phyloP scores from a whole-genome alignment of 768 basidiomycete genomes.

The Leucocoprinus leucothites region DNA sequence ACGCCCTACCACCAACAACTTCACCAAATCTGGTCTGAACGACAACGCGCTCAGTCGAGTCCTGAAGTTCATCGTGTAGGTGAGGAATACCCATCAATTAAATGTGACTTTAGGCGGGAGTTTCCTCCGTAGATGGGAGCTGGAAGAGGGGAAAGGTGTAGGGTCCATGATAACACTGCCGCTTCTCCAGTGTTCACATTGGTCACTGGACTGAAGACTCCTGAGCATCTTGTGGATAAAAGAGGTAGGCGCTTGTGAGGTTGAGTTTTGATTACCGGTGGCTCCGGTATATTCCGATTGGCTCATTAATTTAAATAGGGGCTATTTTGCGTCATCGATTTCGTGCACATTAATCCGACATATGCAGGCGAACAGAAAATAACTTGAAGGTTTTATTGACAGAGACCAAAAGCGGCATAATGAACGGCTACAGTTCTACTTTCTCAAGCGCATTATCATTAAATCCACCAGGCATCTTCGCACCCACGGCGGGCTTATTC shows the following conservation, averaged over 20 bases:
- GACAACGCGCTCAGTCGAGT: slow-evolving; percentile 36
- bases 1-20: slow-evolving; percentile 55
- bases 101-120: background rate
- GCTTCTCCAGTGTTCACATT: background rate
- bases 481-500: slow-evolving; percentile 43
- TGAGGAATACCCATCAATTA: slow-evolving; percentile 26
- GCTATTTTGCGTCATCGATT: too few species aligned
- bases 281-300: too few species aligned
- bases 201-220: background rate
- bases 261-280: too few species aligned
- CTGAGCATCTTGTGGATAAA: background rate
- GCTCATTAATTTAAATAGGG: too few species aligned
- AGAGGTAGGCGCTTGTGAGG: background rate
- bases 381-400: too few species aligned
- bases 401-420: too few species aligned
- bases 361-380: too few species aligned
- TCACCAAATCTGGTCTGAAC: slow-evolving; percentile 55
- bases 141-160: background rate
- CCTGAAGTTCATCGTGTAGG: slow-evolving; percentile 53
- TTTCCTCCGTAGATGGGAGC: background rate
- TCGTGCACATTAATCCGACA: too few species aligned
- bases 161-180: background rate
- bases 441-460: background rate
- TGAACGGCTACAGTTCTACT: too few species aligned
- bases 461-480: slow-evolving; percentile 54